These are phyloP conservation scores for Herpetomonas samuelpessoai DNA, from an alignment of 208 protist genomes.

Conservation along the genomic window DNA sequence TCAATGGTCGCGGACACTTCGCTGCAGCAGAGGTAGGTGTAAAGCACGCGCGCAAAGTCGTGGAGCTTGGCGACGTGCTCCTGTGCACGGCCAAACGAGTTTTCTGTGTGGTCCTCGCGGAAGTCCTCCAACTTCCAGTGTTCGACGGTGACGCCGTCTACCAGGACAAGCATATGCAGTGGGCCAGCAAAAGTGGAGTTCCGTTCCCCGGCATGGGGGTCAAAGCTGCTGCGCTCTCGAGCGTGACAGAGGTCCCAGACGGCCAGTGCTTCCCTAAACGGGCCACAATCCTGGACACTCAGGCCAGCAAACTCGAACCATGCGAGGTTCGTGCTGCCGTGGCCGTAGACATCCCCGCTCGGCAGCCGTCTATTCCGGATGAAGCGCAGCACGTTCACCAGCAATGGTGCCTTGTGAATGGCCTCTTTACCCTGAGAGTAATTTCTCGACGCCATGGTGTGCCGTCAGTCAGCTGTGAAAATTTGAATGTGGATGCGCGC, in stretches of 20 bases:
- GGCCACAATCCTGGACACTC: conserved; percentile 29
- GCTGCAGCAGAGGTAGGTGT: conserved; percentile 30
- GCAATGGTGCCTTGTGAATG: conserved; percentile 31
- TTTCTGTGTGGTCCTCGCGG: conserved; percentile 30
- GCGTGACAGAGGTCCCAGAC: conserved; percentile 18
- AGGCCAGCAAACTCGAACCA: conserved; percentile 44
- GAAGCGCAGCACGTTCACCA: conserved; percentile 44
- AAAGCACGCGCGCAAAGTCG: conserved; percentile 38
- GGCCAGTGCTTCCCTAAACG: conserved; percentile 30
- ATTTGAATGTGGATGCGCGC: background rate
- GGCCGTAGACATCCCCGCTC: conserved; percentile 22
- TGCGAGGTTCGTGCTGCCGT: conserved; percentile 20
- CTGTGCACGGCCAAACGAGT: conserved; percentile 30
- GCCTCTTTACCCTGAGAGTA: too few relatives aligned
- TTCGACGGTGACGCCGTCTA: conserved; percentile 30
- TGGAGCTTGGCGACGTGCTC: conserved; percentile 42
- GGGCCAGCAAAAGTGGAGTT: conserved; percentile 24
- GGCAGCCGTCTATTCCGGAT: conserved; percentile 30
- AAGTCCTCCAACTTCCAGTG: conserved; percentile 50
- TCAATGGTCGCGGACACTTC: conserved; percentile 34
- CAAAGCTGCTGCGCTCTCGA: background rate
- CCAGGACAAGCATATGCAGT: conserved; percentile 32
- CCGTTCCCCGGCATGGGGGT: background rate
- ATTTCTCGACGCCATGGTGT: too few relatives aligned
- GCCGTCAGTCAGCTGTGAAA: too few relatives aligned